A percentile compares a stretch with the other conserved stretches of the same genome.
phyloP scores from a whole-genome alignment of 371 early-diverging fungal species.

The Actinomucor elegans region DNA sequence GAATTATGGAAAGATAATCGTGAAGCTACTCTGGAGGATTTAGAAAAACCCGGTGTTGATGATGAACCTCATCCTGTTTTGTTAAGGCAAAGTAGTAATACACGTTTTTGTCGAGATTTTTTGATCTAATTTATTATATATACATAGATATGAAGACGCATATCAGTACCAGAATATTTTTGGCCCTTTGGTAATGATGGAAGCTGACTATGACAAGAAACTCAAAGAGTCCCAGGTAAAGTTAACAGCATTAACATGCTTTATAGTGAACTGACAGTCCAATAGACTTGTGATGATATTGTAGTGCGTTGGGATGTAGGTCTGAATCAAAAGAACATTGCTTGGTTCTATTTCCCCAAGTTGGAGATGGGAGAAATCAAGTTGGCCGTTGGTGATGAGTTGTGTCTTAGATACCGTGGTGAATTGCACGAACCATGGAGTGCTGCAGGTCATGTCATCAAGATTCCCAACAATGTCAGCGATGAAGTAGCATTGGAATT shows the following conservation, averaged over 20 bases:
- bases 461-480: conserved; percentile 90
- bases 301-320: conserved; percentile 97
- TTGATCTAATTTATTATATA: too few relatives aligned
- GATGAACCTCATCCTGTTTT: conserved; percentile 85
- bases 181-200: conserved; percentile 94
- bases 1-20: conserved; percentile 89
- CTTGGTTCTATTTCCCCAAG: conserved; percentile 92
- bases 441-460: conserved; percentile 91
- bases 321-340: conserved; percentile 90
- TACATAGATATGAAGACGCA: conserved; percentile 91
- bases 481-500: conserved; percentile 95
- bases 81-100: conserved; percentile 57
- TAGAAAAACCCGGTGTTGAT: conserved; percentile 83
- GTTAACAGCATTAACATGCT: too few relatives aligned
- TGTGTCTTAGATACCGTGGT: conserved; percentile 86
- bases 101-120: too few relatives aligned
- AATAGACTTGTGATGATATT: conserved; percentile 89
- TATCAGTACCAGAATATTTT: conserved; percentile 96
- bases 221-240: conserved; percentile 89
- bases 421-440: conserved; percentile 88
- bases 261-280: too few relatives aligned
- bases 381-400: conserved; percentile 95
- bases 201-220: conserved; percentile 95
- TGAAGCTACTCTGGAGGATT: conserved; percentile 78
- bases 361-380: conserved; percentile 92